Base-by-base conservation (phyloP, 192 early-diverging fungal genomes). In the Coemansia sp. region DNA sequence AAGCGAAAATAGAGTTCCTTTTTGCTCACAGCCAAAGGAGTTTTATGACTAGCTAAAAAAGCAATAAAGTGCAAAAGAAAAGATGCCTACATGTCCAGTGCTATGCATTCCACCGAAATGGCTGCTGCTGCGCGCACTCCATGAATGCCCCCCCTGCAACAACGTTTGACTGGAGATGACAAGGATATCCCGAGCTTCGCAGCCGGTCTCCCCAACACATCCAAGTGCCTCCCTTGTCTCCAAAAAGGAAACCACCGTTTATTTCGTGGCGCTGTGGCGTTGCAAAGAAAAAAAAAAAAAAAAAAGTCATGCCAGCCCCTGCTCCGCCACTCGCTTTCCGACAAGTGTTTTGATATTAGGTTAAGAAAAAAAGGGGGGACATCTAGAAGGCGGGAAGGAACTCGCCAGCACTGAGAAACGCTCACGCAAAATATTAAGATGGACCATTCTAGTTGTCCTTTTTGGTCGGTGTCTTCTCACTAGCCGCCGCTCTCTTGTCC, bases 401-500 rank as follows among this genome's bases (percentile, higher is more conserved):
- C 43, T 10, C 18, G 43, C 18, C 43, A 45, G 43, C 9, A 45
- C 43, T 21, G 43, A 45, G n/a, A 45, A 31, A 45, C 43, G 43
- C 16, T 41, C 13, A 16, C 14, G 16, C 39, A 41, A 41, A 41
- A 41, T 25, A 39, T 20, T 35, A 35, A 59, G 26, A 21, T n/a
- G n/a, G 38, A 38, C 43, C 25, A 25, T 34, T 23, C 28, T 62
- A 41, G 41, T 43, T 41, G 61, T 23, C 41, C 41, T 62, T 41
- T 45, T 62, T 62, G 25, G 61, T 31, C 13, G 25, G 41, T 21
- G 39, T n/a, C 61, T 45, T 52, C 59, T 68, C 41, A 18, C 59
- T 48, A 23, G 52, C 42, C 13, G 59, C 61, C 35, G 38, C n/a
- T 64, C 56, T 65, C 53, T 75, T 75, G 23, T 70, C 42, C 7